These are phyloP conservation scores for Carpinus viminea DNA, from an alignment of 306 rosid species.

Conservation along the genomic window DNA sequence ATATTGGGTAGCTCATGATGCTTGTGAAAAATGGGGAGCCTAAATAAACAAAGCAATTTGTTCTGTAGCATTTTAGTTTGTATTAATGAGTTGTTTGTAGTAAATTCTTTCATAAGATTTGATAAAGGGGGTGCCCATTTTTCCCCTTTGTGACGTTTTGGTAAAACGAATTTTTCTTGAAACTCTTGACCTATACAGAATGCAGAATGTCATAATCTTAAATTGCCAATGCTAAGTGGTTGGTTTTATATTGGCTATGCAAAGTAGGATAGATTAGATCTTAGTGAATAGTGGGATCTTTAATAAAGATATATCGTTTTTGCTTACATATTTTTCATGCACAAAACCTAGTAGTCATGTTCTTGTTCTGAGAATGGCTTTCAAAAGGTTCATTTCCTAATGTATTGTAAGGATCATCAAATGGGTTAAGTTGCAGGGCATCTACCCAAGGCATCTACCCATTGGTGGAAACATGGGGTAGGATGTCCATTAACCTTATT, in stretches of 20 bases:
- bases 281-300: background rate
- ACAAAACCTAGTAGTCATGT: background rate
- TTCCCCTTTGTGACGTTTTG: background rate
- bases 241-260: background rate
- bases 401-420: background rate
- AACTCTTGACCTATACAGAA: background rate
- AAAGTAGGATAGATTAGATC: background rate
- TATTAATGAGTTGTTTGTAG: constrained; percentile 4
- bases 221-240: background rate
- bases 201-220: background rate
- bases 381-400: background rate
- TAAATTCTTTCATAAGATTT: background rate
- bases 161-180: background rate
- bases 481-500: background rate
- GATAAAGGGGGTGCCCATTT: no score
- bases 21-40: background rate
- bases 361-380: background rate
- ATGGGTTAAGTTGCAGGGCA: background rate
- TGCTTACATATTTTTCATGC: background rate
- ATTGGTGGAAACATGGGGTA: background rate
- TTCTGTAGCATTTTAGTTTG: background rate
- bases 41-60: background rate
- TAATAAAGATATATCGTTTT: background rate
- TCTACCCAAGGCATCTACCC: no score
- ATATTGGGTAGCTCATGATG: background rate